Evolutionary conservation across 108 stramenopile genomes (phyloP), one percentile per base, ranked within the genome.

Genomic region (Skeletonema grethae): DNA sequence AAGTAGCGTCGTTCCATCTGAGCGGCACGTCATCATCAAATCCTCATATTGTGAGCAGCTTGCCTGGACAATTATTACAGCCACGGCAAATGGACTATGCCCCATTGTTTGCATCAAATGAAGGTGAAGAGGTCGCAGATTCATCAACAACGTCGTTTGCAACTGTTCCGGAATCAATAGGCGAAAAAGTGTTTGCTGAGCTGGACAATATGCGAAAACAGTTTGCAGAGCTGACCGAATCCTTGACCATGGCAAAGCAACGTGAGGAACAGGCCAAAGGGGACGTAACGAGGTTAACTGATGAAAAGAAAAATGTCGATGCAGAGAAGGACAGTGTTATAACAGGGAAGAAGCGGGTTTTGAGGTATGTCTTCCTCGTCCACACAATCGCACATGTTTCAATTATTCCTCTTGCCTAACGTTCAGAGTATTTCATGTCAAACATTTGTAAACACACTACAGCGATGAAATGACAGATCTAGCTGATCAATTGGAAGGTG

Each of bases 401-500:
- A 25, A 60, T 60, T 12, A 24, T 32, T 22, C 9, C 30, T 59
- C 13, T 30, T 10, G 24, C 20, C 29, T 29, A 35, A 41, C 41
- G 6, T 25, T 32, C 12, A 41, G 6, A 28, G 20, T 28, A 28
- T 9, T 58, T 69, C 25, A 31, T 28, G 25, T 28, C 25, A 28
- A 28, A 28, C 25, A 28, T 28, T 28, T 28, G 25, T 28, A 28
- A 28, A 28, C 6, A 4, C 36, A 46, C 28, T 55, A 39, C 75
- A 77, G 76, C 25, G 50, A 70, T 45, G 76, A 77, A 59, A 70
- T 77, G 36, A 45, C 59, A 18, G 38, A 60, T 36, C 28, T 77
- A 38, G 70, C 76, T 7, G 76, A 77, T 56, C 46, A 70, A 35
- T 35, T 77, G 12, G 76, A 77, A 50, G 76, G 58, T 12, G 30